Conservation (phyloP, 177 flowering plant genomes). For the Vitis hybrid region DNA sequence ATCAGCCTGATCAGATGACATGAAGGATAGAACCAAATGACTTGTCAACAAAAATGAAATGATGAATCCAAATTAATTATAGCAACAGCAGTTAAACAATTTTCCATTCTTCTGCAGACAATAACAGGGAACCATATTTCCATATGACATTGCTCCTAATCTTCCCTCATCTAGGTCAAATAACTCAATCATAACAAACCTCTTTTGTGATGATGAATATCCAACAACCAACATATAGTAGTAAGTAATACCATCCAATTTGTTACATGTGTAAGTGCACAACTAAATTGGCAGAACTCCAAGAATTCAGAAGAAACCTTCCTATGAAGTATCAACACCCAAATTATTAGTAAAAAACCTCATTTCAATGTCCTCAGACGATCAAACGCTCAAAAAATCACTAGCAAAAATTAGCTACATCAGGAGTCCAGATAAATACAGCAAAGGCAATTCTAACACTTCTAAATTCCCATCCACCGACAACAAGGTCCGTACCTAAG, state of each 20-base stretch:
- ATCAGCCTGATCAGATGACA: too few relatives aligned
- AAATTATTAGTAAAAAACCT: not conserved
- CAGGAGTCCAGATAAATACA: too few relatives aligned
- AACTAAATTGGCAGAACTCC: not conserved
- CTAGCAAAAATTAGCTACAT: not conserved
- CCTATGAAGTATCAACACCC: not conserved
- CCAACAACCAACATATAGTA: not conserved
- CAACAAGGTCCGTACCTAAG: constrained; percentile 45
- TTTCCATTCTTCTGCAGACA: too few relatives aligned
- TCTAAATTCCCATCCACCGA: too few relatives aligned
- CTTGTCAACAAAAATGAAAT: too few relatives aligned
- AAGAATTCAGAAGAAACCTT: not conserved
- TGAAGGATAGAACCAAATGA: too few relatives aligned
- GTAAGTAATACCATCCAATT: not conserved
- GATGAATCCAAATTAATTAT: too few relatives aligned
- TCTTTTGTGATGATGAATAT: not conserved
- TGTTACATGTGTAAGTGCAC: not conserved
- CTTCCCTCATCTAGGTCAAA: too few relatives aligned
- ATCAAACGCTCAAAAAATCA: not conserved
- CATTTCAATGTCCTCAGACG: not conserved
- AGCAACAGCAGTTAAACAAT: too few relatives aligned
- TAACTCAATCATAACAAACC: not conserved
- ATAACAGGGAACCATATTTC: too few relatives aligned
- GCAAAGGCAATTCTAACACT: too few relatives aligned
- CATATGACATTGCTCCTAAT: too few relatives aligned